phyloP scores from a whole-genome alignment of 148 eudicot genomes.

The Hydrangea macrophylla region DNA sequence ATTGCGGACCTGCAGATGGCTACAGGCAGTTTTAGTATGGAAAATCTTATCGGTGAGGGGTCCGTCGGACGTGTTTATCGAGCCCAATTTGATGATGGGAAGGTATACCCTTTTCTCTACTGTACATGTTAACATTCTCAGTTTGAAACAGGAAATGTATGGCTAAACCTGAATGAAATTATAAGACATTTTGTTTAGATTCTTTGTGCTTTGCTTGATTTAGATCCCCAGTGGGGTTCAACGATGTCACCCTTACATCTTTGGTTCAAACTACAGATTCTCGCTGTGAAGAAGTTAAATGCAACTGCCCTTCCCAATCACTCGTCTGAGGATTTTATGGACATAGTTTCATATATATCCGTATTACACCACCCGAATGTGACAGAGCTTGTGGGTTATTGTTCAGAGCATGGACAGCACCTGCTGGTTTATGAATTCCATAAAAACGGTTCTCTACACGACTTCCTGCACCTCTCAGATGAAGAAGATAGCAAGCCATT shows the following conservation, averaged over 20 bases:
- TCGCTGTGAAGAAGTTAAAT: slow-evolving; percentile 92
- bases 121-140: background rate
- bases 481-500: slow-evolving; percentile 74
- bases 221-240: no score
- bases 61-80: slow-evolving; percentile 85
- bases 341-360: slow-evolving; percentile 69
- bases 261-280: slow-evolving; percentile 45
- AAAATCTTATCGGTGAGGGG: slow-evolving; percentile 87
- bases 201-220: no score
- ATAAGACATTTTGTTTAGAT: no score
- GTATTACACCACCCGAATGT: slow-evolving; percentile 77
- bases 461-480: slow-evolving; percentile 77
- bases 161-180: no score
- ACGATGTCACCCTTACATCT: slow-evolving; percentile 1
- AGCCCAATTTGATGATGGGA: slow-evolving; percentile 75
- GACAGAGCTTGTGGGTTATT: slow-evolving; percentile 83
- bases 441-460: slow-evolving; percentile 78
- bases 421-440: slow-evolving; percentile 81
- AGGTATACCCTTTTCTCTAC: slow-evolving; percentile 40
- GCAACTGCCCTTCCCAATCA: slow-evolving; percentile 53
- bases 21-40: slow-evolving; percentile 78
- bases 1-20: slow-evolving; percentile 96
- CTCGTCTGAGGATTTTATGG: slow-evolving; percentile 63
- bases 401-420: slow-evolving; percentile 92
- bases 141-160: background rate